These are phyloP conservation scores for Cercospora sojina DNA, from an alignment of 2,329 filamentous ascomycete genomes.

Conservation along the genomic window DNA sequence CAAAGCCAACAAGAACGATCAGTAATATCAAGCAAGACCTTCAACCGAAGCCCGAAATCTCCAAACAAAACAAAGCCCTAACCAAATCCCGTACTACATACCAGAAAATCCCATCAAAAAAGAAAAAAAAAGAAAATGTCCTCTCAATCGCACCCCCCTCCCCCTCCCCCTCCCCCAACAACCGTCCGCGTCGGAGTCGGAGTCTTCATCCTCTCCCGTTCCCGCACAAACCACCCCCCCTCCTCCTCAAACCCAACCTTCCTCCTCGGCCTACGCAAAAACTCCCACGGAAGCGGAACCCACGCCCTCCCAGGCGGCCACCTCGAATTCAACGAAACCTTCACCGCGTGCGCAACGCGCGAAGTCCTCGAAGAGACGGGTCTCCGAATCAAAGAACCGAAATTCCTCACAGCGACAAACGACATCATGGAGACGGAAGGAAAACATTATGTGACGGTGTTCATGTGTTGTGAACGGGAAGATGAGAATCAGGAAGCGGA, in stretches of 20 bases:
- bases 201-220: constrained; percentile 43
- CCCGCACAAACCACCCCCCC: constrained; percentile 38
- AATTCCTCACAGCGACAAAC: constrained; percentile 64
- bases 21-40: too few relatives aligned
- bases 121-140: background rate
- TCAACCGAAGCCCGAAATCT: too few relatives aligned
- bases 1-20: too few relatives aligned
- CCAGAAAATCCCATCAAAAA: too few relatives aligned
- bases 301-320: constrained; percentile 67
- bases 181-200: constrained; percentile 47
- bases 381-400: constrained; percentile 54
- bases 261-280: constrained; percentile 50
- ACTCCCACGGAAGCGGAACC: constrained; percentile 46
- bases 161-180: background rate
- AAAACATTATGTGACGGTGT: constrained; percentile 75
- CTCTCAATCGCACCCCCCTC: background rate
- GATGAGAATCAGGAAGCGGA: constrained; percentile 51
- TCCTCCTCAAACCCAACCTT: constrained; percentile 46
- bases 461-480: constrained; percentile 56
- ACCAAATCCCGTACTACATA: too few relatives aligned
- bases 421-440: constrained; percentile 59
- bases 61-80: background rate
- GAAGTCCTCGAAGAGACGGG: constrained; percentile 72
- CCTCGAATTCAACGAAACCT: constrained; percentile 66
- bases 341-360: constrained; percentile 62